A percentile compares a stretch with the other conserved stretches of the same genome.
Conservation (phyloP, 257 asterid species). For the Solanum raphanifolium region DNA sequence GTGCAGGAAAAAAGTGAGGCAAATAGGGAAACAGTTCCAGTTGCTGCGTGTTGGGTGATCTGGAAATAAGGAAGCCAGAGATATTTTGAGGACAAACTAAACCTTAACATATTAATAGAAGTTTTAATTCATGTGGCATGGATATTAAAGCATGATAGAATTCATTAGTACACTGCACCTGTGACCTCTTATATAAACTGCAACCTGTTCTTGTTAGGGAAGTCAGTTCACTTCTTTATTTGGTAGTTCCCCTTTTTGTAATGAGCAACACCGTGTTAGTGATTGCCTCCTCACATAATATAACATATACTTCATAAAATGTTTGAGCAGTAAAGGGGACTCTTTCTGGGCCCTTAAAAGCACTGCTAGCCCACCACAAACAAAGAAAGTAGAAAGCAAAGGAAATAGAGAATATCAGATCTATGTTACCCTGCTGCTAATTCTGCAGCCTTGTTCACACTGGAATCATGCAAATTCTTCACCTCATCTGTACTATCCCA, state of each 20-base stretch:
- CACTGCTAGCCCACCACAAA: background rate
- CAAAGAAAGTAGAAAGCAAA: background rate
- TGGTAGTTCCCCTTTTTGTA: background rate
- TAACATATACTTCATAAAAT: background rate
- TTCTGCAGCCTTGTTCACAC: slow-evolving; percentile 92
- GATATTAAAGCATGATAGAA: background rate
- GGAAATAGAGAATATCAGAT: background rate
- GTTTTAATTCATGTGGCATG: background rate
- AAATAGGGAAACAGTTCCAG: background rate
- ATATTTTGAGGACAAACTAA: background rate
- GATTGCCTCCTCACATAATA: background rate
- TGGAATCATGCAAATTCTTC: slow-evolving; percentile 65
- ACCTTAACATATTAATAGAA: background rate
- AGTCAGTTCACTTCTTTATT: background rate
- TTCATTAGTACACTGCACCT: background rate
- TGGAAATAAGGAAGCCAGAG: background rate
- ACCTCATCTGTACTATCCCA: slow-evolving; percentile 48
- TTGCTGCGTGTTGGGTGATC: background rate
- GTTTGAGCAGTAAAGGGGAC: background rate
- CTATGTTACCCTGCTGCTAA: slow-evolving; percentile 75
- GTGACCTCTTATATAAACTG: background rate
- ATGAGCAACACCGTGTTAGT: background rate
- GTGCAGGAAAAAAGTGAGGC: background rate
- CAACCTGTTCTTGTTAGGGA: background rate
- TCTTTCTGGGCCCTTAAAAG: background rate